phyloP scores from a whole-genome alignment of 768 basidiomycete species.

The Pleurotus djamor region DNA sequence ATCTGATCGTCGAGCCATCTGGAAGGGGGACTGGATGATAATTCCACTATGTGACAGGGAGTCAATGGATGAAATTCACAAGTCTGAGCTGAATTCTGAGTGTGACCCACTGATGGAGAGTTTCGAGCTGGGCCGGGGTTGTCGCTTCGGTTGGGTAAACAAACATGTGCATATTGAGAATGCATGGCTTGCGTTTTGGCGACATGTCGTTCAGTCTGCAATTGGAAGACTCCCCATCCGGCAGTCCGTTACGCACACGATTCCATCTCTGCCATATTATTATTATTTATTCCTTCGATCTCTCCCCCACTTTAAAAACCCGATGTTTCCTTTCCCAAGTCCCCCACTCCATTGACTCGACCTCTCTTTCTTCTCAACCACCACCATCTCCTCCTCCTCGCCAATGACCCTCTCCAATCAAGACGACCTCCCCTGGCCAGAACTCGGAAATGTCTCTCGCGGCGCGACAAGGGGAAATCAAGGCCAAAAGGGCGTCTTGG shows the following conservation, averaged over 20 bases:
- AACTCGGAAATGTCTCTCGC: conserved; percentile 81
- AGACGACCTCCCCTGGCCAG: conserved; percentile 86
- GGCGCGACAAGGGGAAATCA: conserved; percentile 85
- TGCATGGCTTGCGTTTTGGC: conserved; percentile 1
- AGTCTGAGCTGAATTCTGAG: neutral
- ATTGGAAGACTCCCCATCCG: conserved; percentile 4
- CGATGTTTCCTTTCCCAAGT: conserved; percentile 1
- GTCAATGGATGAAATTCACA: conserved; percentile 7
- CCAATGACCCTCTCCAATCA: conserved; percentile 39
- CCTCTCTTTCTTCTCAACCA: conserved; percentile 23
- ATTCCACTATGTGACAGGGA: conserved; percentile 5
- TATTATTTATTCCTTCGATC: neutral
- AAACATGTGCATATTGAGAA: conserved; percentile 8
- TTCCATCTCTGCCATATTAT: conserved; percentile 10
- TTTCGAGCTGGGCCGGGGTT: conserved; percentile 4
- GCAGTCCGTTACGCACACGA: conserved; percentile 5
- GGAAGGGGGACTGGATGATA: conserved; percentile 1
- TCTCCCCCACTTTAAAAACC: conserved; percentile 7
- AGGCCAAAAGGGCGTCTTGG: conserved; percentile 79
- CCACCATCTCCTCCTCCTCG: conserved; percentile 1
- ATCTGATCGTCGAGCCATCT: conserved; percentile 7
- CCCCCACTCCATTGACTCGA: conserved; percentile 15
- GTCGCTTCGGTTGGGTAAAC: conserved; percentile 6
- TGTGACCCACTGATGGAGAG: conserved; percentile 7
- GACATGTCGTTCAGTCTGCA: conserved; percentile 6